Evolutionary conservation across 352 stramenopile genomes (phyloP).

Genomic region (Phytophthora melonis): DNA sequence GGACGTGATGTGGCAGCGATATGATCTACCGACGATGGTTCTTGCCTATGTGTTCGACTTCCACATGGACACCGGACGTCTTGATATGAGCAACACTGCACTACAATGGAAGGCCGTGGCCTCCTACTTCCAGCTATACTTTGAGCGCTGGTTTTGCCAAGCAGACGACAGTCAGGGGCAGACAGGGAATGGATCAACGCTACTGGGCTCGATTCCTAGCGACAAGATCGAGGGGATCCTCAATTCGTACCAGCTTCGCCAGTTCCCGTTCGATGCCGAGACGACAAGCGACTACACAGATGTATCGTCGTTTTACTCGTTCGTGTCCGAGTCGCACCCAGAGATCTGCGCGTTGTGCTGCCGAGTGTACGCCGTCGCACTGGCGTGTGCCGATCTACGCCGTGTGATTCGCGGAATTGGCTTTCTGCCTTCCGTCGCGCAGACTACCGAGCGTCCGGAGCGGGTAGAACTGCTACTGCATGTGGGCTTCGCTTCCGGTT

Average conservation of each 20-base stretch:
- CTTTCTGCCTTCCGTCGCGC: conserved; percentile 61
- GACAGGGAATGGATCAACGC: conserved; percentile 1
- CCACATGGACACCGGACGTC: conserved; percentile 65
- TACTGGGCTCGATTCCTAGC: conserved; percentile 35
- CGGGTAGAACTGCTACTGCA: conserved; percentile 72
- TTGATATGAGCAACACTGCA: conserved; percentile 61
- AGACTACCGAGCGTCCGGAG: conserved; percentile 56
- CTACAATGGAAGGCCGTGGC: conserved; percentile 66
- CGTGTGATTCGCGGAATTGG: conserved; percentile 70
- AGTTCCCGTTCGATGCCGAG: conserved; percentile 79
- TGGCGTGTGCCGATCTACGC: conserved; percentile 66
- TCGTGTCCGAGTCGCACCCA: conserved; percentile 80
- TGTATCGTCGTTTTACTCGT: conserved; percentile 88
- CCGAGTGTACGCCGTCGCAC: conserved; percentile 72
- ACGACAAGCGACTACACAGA: conserved; percentile 82
- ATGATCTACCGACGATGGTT: conserved; percentile 77
- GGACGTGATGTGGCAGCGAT: conserved; percentile 72
- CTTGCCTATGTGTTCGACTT: conserved; percentile 86
- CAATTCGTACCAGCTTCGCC: conserved; percentile 65
- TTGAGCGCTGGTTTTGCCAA: conserved; percentile 66
- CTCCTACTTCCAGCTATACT: conserved; percentile 77
- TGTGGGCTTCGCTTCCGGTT: conserved; percentile 70
- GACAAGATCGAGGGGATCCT: conserved; percentile 61
- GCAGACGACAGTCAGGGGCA: conserved; percentile 20
- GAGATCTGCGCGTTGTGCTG: conserved; percentile 86